Percentiles rank a stretch among this genome's conserved stretches.
These are phyloP conservation scores for Turritis glabra DNA, from an alignment of 345 rosid genomes.

Conservation along the genomic window DNA sequence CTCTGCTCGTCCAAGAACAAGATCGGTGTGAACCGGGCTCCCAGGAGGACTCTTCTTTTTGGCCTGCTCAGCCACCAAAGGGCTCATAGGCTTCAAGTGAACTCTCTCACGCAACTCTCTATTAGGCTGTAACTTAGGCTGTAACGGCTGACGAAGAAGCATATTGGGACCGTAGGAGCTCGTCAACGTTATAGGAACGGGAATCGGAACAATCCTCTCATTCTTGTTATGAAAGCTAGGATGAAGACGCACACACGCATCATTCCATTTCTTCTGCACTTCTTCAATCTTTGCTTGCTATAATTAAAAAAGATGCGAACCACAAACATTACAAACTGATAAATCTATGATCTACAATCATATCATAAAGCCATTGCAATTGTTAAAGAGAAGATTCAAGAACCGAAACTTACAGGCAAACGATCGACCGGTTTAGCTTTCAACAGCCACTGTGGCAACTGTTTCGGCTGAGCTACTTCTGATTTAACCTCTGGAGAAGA, in stretches of 20 bases:
- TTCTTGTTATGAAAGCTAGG: slow-evolving; percentile 58
- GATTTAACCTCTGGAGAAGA: slow-evolving; percentile 54
- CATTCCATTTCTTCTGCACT: slow-evolving; percentile 87
- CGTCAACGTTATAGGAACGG: slow-evolving; percentile 49
- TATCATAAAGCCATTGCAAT: neutral
- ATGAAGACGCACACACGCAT: slow-evolving; percentile 66
- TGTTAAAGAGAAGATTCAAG: neutral
- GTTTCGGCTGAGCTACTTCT: slow-evolving; percentile 55
- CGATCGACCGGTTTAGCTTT: slow-evolving; percentile 57
- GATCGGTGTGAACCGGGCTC: slow-evolving; percentile 86
- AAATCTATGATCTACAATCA: neutral
- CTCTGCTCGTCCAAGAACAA: slow-evolving; percentile 72
- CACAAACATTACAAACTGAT: slow-evolving; percentile 3
- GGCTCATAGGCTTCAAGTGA: slow-evolving; percentile 41
- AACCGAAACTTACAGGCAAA: slow-evolving; percentile 51
- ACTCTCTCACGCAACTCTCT: slow-evolving; percentile 44
- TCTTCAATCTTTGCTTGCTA: slow-evolving; percentile 43
- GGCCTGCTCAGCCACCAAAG: slow-evolving; percentile 39
- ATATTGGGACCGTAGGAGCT: slow-evolving; percentile 53
- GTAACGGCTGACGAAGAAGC: slow-evolving; percentile 60
- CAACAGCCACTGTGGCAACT: slow-evolving; percentile 80
- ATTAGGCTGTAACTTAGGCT: slow-evolving; percentile 60
- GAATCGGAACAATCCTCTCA: slow-evolving; percentile 49
- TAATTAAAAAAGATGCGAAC: neutral
- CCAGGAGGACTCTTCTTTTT: slow-evolving; percentile 50